Conservation (phyloP, 305 asterid genomes). For the Fraxinus nigra region DNA sequence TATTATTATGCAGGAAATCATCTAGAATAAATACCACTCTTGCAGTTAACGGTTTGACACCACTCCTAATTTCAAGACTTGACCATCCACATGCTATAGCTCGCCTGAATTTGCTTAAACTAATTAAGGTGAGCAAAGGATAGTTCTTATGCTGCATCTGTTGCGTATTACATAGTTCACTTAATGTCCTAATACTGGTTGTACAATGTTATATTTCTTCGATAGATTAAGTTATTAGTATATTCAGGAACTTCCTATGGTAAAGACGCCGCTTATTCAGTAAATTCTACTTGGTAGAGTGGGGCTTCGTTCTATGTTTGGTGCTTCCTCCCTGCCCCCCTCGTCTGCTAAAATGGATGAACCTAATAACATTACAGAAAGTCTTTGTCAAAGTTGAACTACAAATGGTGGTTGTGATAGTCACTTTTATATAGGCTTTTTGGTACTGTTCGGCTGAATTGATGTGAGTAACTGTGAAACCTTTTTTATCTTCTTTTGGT, state of each 20-base stretch:
- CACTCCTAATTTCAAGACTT: slow-evolving; percentile 83
- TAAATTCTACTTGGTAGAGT: background rate
- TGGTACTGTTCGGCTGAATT: background rate
- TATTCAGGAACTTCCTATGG: background rate
- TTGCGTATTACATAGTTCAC: slow-evolving; percentile 10
- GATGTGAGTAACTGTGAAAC: background rate
- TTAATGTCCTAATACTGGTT: background rate
- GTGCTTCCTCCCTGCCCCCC: background rate
- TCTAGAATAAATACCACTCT: slow-evolving; percentile 91
- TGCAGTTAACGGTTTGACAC: slow-evolving; percentile 96
- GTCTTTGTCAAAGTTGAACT: background rate
- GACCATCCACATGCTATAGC: slow-evolving; percentile 98
- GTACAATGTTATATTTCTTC: background rate
- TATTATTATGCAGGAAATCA: slow-evolving; percentile 74
- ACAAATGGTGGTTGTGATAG: background rate
- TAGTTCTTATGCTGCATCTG: slow-evolving; percentile 18
- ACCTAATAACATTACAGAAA: background rate
- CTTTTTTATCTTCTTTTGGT: background rate
- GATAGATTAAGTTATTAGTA: background rate
- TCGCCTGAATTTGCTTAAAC: slow-evolving; percentile 82
- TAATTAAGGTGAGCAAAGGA: slow-evolving; percentile 70
- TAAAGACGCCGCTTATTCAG: background rate
- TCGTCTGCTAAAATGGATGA: background rate
- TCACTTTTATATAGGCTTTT: background rate
- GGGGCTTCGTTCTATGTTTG: background rate